Evolutionary conservation across 73 alveolate genomes (phyloP).

Genomic region (Uronychia setigera): DNA sequence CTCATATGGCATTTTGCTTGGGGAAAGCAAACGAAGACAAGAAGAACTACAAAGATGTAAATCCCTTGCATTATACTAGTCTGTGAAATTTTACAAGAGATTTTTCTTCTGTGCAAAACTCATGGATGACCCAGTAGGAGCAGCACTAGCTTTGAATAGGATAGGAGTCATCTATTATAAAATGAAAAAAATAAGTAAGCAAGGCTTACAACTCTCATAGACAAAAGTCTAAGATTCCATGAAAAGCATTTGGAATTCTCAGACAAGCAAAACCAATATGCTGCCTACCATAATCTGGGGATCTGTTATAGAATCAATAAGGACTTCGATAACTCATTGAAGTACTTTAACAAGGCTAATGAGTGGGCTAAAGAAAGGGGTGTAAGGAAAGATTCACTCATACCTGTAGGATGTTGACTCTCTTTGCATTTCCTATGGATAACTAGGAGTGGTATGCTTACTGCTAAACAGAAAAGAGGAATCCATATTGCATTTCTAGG

Average conservation of each 20-base stretch:
- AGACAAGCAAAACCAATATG: conserved; percentile 91
- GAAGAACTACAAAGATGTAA: conserved; percentile 69
- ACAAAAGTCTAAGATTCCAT: conserved; percentile 91
- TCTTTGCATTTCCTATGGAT: conserved; percentile 68
- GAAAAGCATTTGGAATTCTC: conserved; percentile 88
- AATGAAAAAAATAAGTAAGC: conserved; percentile 49
- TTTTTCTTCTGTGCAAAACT: conserved; percentile 95
- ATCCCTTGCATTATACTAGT: neutral
- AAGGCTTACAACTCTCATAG: conserved; percentile 14
- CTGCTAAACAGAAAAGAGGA: conserved; percentile 18
- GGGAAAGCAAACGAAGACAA: conserved; percentile 97
- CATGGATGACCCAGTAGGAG: conserved; percentile 96
- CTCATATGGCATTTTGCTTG: conserved; percentile 97
- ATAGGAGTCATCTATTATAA: conserved; percentile 93
- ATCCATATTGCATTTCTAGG: conserved; percentile 35
- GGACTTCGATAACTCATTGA: conserved; percentile 71
- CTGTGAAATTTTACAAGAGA: conserved; percentile 86
- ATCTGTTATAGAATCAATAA: conserved; percentile 84
- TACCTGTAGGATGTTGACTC: conserved; percentile 77
- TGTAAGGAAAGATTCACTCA: neutral
- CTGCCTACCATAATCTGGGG: conserved; percentile 92
- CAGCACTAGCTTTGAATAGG: conserved; percentile 97
- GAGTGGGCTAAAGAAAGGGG: conserved; percentile 89
- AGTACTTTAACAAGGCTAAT: conserved; percentile 78
- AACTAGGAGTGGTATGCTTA: conserved; percentile 57